Evolutionary conservation across 441 rosid genomes (phyloP).

Genomic region (Cnidoscolus chayamansa): DNA sequence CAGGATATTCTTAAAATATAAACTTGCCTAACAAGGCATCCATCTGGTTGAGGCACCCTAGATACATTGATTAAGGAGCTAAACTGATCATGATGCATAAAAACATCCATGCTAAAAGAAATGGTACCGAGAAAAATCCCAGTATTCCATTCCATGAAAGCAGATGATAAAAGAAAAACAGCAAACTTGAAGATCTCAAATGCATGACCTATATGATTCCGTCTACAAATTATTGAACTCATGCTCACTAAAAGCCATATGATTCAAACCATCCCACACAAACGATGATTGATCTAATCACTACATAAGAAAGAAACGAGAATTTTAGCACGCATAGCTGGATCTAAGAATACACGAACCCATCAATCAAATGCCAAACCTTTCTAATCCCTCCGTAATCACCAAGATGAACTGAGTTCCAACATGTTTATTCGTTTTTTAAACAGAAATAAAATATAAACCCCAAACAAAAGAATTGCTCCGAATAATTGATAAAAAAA

Average conservation of each 20-base stretch:
- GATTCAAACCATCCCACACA: not conserved
- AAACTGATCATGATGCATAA: not conserved
- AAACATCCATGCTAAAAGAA: not conserved
- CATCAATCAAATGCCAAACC: conserved; percentile 1
- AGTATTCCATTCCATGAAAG: not conserved
- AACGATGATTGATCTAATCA: not conserved
- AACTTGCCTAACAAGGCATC: not conserved
- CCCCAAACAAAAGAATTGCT: not conserved
- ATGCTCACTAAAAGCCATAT: not conserved
- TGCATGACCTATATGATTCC: not conserved
- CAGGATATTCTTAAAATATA: not conserved
- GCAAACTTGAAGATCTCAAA: conserved; percentile 19
- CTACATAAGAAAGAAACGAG: not conserved
- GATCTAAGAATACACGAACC: conserved; percentile 7
- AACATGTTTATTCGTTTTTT: not conserved
- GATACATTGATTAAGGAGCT: not conserved
- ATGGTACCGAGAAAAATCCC: too few relatives aligned
- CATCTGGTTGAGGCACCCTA: too few relatives aligned
- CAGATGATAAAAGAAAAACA: not conserved
- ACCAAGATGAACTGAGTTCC: conserved; percentile 3
- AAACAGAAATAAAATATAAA: not conserved
- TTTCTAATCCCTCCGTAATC: not conserved
- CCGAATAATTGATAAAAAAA: not conserved
- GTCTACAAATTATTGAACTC: not conserved
- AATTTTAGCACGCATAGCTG: not conserved